Evolutionary conservation across 495 filamentous ascomycete genomes (phyloP), one percentile per base, ranked within the genome.

Genomic region (Gamarada debralockiae): DNA sequence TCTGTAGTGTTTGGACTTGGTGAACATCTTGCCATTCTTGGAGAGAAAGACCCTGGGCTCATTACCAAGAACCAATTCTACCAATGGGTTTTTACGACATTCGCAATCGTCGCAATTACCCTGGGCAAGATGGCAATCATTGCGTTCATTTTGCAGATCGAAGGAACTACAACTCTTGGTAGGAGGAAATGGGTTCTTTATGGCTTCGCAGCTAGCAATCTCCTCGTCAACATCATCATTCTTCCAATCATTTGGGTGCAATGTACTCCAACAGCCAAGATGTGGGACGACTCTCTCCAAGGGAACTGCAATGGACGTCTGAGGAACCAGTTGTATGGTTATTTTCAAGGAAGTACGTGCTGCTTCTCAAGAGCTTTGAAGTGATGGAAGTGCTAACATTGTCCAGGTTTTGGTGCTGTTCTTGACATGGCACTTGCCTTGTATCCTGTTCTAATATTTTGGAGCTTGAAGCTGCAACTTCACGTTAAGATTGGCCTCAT

Each of bases 341-440:
- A 49, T 23, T 56, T 56, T 18, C 53, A 56, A 44, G 53, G 53
- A 43, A 56, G 33, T 3, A 20, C 4, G 37, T 15, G 3, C n/a
- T 20, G 3, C 37, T 15, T 5, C 14, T 15, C 5, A 15, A 5
- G 14, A 39, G 4, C n/a, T 20, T 39, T n/a, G 37, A 39, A 39
- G 4, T 4, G 37, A 15, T 39, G n/a, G 4, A n/a, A 6, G 4
- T 15, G 18, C 37, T 39, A 14, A 39, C 37, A 6, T 15, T 14
- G 4, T 15, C 14, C 18, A 39, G 37, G 37, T 14, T 73, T 73
- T 59, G 74, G 70, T 18, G 72, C 67, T 0, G 64, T 72, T 18
- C 47, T 69, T 29, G 77, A 80, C 53, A 54, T 79, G 5, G 75
- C 73, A 24, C 69, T 80, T 15, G 74, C 76, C 18, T 53, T 74